Conservation (phyloP, 2,329 filamentous ascomycete genomes). For the Alternaria triticimaculans region DNA sequence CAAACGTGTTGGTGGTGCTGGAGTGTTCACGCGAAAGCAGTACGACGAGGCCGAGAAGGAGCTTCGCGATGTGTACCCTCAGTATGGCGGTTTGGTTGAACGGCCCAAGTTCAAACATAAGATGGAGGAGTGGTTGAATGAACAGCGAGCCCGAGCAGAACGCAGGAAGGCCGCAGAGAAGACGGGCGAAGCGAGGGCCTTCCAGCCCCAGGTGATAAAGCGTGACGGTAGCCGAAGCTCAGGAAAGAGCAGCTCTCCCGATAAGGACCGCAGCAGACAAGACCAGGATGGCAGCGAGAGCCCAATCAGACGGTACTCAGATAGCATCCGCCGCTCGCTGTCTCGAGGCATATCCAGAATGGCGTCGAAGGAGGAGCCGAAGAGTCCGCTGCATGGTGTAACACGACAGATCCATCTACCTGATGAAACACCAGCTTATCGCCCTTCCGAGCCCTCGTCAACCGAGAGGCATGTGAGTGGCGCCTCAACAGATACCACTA, state of each 20-base stretch:
- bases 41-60: constrained; percentile 38
- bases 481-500: constrained; percentile 1
- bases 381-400: constrained; percentile 30
- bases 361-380: constrained; percentile 17
- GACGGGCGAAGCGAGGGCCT: constrained; percentile 10
- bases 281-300: constrained; percentile 9
- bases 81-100: constrained; percentile 42
- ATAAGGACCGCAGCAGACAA: neutral
- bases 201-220: constrained; percentile 12
- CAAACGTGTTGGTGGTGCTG: neutral
- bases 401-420: constrained; percentile 24
- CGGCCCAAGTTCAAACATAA: constrained; percentile 37
- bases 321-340: constrained; percentile 25
- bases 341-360: constrained; percentile 15
- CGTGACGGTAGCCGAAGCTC: neutral
- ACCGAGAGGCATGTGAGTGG: neutral
- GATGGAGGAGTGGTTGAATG: constrained; percentile 37
- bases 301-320: constrained; percentile 28
- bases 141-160: constrained; percentile 28
- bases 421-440: constrained; percentile 2
- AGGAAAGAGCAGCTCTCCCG: neutral
- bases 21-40: constrained; percentile 25
- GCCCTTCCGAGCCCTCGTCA: neutral
- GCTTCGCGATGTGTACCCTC: constrained; percentile 35
- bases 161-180: constrained; percentile 18